Evolutionary conservation across 116 monocot genomes (phyloP).

Genomic region (Phalaenopsis hybrid): DNA sequence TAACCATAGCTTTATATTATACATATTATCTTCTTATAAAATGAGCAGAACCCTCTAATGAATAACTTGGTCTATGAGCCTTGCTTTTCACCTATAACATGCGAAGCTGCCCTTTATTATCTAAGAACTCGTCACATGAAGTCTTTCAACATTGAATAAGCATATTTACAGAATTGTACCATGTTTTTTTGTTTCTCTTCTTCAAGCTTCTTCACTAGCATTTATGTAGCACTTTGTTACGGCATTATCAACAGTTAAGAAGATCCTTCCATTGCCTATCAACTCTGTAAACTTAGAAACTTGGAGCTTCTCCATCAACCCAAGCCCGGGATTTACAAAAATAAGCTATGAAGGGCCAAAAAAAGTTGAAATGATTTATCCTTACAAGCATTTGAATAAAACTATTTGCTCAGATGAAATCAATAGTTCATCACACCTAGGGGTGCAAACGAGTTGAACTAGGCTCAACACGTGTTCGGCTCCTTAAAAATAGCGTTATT

Average conservation of each 20-base stretch:
- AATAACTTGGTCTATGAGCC: too few species aligned
- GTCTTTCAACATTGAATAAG: too few species aligned
- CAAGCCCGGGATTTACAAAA: conserved; percentile 66
- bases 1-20: too few species aligned
- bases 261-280: conserved; percentile 65
- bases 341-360: conserved; percentile 36
- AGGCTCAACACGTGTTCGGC: too few species aligned
- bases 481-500: too few species aligned
- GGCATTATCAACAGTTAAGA: conserved; percentile 68
- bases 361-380: background rate
- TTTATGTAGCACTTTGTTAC: conserved; percentile 30
- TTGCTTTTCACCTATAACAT: too few species aligned
- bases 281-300: conserved; percentile 40
- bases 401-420: background rate
- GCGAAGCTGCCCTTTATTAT: too few species aligned
- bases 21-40: too few species aligned
- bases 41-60: too few species aligned
- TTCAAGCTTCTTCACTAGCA: conserved; percentile 28
- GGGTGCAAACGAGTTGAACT: too few species aligned
- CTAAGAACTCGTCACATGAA: too few species aligned
- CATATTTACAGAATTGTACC: background rate
- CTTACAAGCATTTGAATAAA: background rate
- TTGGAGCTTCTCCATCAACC: conserved; percentile 63
- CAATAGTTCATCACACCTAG: conserved; percentile 25
- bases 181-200: background rate